phyloP scores from a whole-genome alignment of 352 stramenopile genomes.

The Pythium coloratum region DNA sequence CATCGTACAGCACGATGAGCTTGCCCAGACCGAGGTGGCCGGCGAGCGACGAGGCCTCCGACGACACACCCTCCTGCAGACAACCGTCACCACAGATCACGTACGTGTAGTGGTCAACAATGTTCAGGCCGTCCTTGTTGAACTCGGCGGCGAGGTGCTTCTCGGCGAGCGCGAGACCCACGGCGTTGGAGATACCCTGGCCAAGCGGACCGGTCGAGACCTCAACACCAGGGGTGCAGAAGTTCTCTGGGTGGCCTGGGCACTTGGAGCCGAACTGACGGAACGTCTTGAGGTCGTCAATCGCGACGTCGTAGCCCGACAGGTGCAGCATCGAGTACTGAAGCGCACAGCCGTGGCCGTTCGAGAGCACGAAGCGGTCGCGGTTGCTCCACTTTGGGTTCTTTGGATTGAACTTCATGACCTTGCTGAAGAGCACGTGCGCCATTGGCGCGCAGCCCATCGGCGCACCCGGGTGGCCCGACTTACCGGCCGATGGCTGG shows the following conservation, averaged over 20 bases:
- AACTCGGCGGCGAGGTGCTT: slow-evolving; percentile 97
- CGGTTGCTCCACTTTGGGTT: slow-evolving; percentile 93
- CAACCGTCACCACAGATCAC: slow-evolving; percentile 99
- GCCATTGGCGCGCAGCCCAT: slow-evolving; percentile 99
- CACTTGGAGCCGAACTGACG: slow-evolving; percentile 95
- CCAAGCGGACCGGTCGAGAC: slow-evolving; percentile 97
- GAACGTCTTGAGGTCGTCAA: slow-evolving; percentile 98
- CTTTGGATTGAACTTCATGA: slow-evolving; percentile 88
- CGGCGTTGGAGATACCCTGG: slow-evolving; percentile 98
- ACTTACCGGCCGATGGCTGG: slow-evolving; percentile 97
- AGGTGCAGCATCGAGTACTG: slow-evolving; percentile 99
- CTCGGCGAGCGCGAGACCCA: slow-evolving; percentile 97
- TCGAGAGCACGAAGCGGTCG: slow-evolving; percentile 99
- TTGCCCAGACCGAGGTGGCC: slow-evolving; percentile 98
- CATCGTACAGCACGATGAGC: slow-evolving; percentile 99
- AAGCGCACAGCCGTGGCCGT: slow-evolving; percentile 98
- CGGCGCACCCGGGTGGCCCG: slow-evolving; percentile 96
- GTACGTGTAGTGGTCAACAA: slow-evolving; percentile 99
- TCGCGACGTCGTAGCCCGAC: slow-evolving; percentile 92
- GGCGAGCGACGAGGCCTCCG: slow-evolving; percentile 95
- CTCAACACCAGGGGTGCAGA: slow-evolving; percentile 93
- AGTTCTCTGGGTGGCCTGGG: slow-evolving; percentile 98
- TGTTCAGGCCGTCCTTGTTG: slow-evolving; percentile 94
- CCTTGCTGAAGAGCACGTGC: slow-evolving; percentile 95
- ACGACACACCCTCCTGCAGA: slow-evolving; percentile 97